phyloP scores from a whole-genome alignment of 805 yeast genomes.

The Kregervanrija delftensis region DNA sequence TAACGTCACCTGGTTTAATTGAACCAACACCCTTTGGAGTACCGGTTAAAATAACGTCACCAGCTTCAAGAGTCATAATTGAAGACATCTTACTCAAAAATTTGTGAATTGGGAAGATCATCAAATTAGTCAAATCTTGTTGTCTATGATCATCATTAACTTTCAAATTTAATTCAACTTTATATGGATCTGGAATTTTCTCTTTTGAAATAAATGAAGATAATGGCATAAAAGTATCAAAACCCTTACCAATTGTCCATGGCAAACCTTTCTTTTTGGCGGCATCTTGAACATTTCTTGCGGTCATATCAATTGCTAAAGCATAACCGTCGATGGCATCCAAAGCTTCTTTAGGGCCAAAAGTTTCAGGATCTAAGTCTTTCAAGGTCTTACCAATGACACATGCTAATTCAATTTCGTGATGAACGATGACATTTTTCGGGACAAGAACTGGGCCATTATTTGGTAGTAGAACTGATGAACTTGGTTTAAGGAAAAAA shows the following conservation, averaged over 20 bases:
- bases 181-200: constrained; percentile 65
- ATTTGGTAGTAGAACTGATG: constrained; percentile 60
- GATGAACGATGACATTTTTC: constrained; percentile 71
- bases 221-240: constrained; percentile 92
- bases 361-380: constrained; percentile 49
- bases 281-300: constrained; percentile 90
- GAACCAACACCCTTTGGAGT: constrained; percentile 98
- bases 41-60: constrained; percentile 89
- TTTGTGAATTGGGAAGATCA: constrained; percentile 83
- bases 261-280: constrained; percentile 93
- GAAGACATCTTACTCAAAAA: constrained; percentile 74
- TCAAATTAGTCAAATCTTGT: constrained; percentile 66
- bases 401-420: constrained; percentile 89
- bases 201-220: constrained; percentile 63
- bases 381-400: constrained; percentile 58
- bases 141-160: constrained; percentile 72
- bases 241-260: constrained; percentile 95
- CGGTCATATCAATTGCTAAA: constrained; percentile 89
- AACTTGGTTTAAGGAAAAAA: constrained; percentile 85
- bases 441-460: constrained; percentile 82
- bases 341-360: constrained; percentile 60
- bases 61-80: constrained; percentile 87
- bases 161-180: constrained; percentile 52
- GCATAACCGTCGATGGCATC: constrained; percentile 83
- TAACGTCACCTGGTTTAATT: constrained; percentile 68